Evolutionary conservation across 371 early-diverging fungal genomes (phyloP).

Genomic region (Rhizopus sp.): DNA sequence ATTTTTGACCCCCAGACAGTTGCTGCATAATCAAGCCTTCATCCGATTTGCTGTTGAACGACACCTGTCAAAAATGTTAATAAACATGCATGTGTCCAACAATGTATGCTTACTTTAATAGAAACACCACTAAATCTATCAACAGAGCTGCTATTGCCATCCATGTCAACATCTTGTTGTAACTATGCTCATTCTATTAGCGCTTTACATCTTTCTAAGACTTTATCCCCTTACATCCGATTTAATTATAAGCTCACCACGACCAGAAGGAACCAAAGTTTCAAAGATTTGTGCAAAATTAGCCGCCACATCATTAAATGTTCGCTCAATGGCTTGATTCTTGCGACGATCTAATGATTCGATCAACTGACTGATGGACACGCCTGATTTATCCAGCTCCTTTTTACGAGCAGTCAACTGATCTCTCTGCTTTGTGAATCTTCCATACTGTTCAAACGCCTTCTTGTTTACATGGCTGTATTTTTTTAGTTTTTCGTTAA

Average conservation of each 20-base stretch:
- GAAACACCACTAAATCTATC: constrained; percentile 92
- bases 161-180: constrained; percentile 50
- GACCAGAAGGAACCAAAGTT: constrained; percentile 89
- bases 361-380: constrained; percentile 85
- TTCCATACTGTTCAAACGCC: constrained; percentile 95
- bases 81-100: constrained; percentile 5
- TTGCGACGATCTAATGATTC: constrained; percentile 91
- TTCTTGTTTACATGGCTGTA: constrained; percentile 97
- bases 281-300: constrained; percentile 90
- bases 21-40: constrained; percentile 94
- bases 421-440: constrained; percentile 91
- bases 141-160: constrained; percentile 42
- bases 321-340: constrained; percentile 96
- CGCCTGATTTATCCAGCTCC: constrained; percentile 85
- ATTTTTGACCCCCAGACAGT: constrained; percentile 99
- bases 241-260: constrained; percentile 85
- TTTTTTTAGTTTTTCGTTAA: constrained; percentile 84
- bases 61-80: constrained; percentile 53
- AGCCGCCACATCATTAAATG: constrained; percentile 90
- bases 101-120: constrained; percentile 62
- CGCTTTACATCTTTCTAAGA: not conserved
- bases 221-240: constrained; percentile 50
- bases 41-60: constrained; percentile 86
- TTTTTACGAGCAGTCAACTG: constrained; percentile 76
- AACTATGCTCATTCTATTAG: not conserved